Evolutionary conservation across 768 basidiomycete genomes (phyloP).

Genomic region (Ephemerocybe angulata): DNA sequence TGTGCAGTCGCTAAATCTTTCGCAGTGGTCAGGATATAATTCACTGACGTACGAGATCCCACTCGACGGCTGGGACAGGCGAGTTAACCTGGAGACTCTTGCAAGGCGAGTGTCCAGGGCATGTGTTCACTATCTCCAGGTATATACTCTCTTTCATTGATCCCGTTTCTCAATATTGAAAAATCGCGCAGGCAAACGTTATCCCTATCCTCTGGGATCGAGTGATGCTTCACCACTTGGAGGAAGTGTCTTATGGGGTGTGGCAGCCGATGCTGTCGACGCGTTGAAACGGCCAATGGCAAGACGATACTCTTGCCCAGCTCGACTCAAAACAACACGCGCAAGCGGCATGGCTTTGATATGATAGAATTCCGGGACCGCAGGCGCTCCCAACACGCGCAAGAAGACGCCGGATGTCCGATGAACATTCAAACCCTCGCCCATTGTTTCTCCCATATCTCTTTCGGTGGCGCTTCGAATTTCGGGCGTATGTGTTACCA

Average conservation of each 20-base stretch:
- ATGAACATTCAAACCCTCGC: too few species aligned
- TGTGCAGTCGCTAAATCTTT: background rate
- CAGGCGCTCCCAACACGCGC: too few species aligned
- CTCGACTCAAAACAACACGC: too few species aligned
- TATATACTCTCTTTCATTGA: constrained; percentile 17
- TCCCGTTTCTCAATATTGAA: constrained; percentile 1
- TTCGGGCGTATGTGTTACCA: background rate
- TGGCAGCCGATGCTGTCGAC: constrained; percentile 70
- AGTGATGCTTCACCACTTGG: constrained; percentile 66
- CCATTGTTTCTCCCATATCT: too few species aligned
- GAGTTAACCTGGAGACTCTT: constrained; percentile 62
- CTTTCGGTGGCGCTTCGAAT: too few species aligned
- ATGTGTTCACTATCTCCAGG: constrained; percentile 74
- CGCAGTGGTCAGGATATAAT: constrained; percentile 66
- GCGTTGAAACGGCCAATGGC: constrained; percentile 22
- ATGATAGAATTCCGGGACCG: too few species aligned
- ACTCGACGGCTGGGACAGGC: constrained; percentile 61
- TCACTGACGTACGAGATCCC: constrained; percentile 75
- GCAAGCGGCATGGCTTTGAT: too few species aligned
- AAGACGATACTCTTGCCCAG: background rate
- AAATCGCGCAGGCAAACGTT: constrained; percentile 52
- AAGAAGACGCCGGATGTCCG: too few species aligned
- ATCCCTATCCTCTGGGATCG: constrained; percentile 69
- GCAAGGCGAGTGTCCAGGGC: constrained; percentile 67
- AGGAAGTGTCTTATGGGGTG: constrained; percentile 62